phyloP scores from a whole-genome alignment of 2,329 filamentous ascomycete species.

The Sporothrix schenckii region DNA sequence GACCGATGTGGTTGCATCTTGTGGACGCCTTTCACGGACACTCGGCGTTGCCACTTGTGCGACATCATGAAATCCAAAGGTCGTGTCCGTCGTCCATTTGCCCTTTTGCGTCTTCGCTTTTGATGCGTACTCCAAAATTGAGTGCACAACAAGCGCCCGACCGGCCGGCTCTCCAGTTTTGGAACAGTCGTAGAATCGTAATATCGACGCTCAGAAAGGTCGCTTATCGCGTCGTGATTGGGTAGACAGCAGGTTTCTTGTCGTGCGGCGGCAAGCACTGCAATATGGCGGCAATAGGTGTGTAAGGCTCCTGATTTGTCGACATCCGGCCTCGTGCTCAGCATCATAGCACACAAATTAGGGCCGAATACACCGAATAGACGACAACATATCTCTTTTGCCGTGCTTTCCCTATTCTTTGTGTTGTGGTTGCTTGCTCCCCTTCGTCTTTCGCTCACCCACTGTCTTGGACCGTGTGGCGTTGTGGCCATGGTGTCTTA shows the following conservation, averaged over 20 bases:
- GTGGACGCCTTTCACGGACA: constrained; percentile 9
- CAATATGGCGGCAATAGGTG: background rate
- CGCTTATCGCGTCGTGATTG: constrained; percentile 17
- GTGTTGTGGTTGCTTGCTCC: background rate
- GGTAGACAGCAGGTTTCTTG: constrained; percentile 5
- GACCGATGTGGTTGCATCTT: background rate
- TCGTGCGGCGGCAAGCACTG: constrained; percentile 13
- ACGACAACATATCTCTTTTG: background rate
- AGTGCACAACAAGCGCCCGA: background rate
- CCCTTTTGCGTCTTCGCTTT: background rate
- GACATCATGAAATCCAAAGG: background rate
- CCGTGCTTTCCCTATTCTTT: background rate
- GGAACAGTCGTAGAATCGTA: background rate
- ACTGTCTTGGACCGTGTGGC: background rate
- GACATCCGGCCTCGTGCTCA: background rate
- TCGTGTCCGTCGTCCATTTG: background rate
- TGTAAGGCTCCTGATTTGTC: constrained; percentile 28
- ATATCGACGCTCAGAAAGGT: background rate
- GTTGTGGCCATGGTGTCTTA: background rate
- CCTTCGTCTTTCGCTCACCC: constrained; percentile 9
- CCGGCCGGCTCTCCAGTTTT: background rate
- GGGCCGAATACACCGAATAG: background rate
- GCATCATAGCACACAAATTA: background rate
- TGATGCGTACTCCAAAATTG: background rate
- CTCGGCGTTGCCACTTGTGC: constrained; percentile 10